Evolutionary conservation across 2,329 filamentous ascomycete genomes (phyloP).

Genomic region (Periglandula ipomoeae): DNA sequence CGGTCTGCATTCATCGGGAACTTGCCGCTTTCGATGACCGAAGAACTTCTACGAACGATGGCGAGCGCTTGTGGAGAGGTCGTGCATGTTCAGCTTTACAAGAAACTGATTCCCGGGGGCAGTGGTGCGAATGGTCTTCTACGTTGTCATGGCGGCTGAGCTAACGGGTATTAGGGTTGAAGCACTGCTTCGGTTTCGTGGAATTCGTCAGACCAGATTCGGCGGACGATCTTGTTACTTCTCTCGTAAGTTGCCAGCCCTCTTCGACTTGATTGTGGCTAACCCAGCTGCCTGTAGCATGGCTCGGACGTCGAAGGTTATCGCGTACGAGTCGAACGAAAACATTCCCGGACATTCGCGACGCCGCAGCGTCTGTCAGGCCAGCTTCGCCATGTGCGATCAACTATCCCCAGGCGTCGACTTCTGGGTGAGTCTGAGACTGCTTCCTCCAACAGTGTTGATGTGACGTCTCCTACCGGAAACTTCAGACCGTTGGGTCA

Average conservation of each 20-base stretch:
- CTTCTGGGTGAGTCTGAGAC: background rate
- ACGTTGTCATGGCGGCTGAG: background rate
- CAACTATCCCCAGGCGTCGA: constrained; percentile 7
- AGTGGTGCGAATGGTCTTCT: background rate
- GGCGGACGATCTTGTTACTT: constrained; percentile 26
- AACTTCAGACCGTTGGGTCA: background rate
- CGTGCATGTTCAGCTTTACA: constrained; percentile 17
- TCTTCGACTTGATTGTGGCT: background rate
- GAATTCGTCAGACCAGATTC: constrained; percentile 29
- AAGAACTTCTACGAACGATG: constrained; percentile 26
- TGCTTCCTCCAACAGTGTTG: background rate
- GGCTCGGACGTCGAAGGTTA: constrained; percentile 21
- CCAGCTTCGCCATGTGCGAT: constrained; percentile 5
- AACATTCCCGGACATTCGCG: constrained; percentile 18
- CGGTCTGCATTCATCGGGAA: constrained; percentile 40
- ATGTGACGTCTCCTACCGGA: constrained; percentile 2
- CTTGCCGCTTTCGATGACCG: constrained; percentile 28
- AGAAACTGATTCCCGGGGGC: constrained; percentile 14
- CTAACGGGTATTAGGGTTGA: constrained; percentile 13
- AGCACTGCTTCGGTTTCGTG: constrained; percentile 26
- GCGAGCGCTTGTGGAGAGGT: constrained; percentile 31
- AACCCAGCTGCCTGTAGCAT: constrained; percentile 19
- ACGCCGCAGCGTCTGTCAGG: constrained; percentile 10
- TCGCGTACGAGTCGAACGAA: constrained; percentile 29
- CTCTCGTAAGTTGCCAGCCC: constrained; percentile 23